A percentile compares a stretch with the other conserved stretches of the same genome.
phyloP scores from a whole-genome alignment of 2,329 filamentous ascomycete species.

The Spiromastix sp. region DNA sequence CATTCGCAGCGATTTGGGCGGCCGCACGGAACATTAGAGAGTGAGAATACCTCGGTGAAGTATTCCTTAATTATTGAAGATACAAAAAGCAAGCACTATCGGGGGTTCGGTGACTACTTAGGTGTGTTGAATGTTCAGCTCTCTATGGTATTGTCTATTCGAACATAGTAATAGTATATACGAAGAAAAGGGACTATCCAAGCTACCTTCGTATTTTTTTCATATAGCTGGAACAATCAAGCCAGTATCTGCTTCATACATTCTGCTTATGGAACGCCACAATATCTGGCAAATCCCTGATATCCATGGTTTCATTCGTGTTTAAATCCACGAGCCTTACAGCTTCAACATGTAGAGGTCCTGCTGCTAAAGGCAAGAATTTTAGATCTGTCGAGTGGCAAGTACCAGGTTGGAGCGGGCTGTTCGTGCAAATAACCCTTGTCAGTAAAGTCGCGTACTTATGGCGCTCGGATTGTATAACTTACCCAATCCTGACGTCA shows the following conservation, averaged over 20 bases:
- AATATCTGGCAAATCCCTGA: conserved; percentile 47
- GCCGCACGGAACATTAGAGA: too few species aligned
- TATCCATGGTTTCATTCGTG: conserved; percentile 45
- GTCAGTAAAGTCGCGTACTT: conserved; percentile 1
- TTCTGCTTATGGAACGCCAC: conserved; percentile 26
- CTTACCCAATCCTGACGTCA: conserved; percentile 48
- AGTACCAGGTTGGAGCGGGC: conserved; percentile 43
- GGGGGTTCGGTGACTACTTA: too few species aligned
- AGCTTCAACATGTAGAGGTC: conserved; percentile 42
- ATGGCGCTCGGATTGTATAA: conserved; percentile 7
- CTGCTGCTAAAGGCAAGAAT: conserved; percentile 41
- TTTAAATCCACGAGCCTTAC: conserved; percentile 46
- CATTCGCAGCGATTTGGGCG: too few species aligned
- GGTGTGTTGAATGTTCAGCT: too few species aligned
- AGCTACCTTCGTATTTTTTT: too few species aligned
- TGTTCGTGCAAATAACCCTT: conserved; percentile 14
- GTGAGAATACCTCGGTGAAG: too few species aligned
- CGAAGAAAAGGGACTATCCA: too few species aligned
- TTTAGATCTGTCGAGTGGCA: conserved; percentile 48
- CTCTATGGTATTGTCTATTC: too few species aligned
- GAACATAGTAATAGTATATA: too few species aligned
- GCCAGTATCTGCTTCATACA: background rate
- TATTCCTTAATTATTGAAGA: too few species aligned
- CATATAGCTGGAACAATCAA: too few species aligned
- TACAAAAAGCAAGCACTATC: too few species aligned